Base-by-base conservation (phyloP, 129 eudicot species). In the Mikania micrantha region DNA sequence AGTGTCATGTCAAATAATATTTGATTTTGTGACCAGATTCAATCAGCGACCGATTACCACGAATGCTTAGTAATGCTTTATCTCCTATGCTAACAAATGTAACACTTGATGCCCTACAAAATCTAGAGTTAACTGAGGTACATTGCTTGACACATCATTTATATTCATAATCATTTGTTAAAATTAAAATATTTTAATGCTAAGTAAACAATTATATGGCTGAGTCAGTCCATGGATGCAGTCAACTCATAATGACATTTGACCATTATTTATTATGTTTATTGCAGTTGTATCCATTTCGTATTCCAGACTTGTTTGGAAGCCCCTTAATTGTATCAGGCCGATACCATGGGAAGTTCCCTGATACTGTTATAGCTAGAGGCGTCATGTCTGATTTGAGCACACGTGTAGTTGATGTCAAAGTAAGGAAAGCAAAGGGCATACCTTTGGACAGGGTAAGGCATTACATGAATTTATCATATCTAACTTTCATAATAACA, bases 281-380 rank as follows among this genome's bases (percentile, higher is more conserved):
- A 19, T 57, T 81, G 80, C 91, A 94, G 99, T 54, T 87, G 71
- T 81, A 81, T 57, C 97, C 99, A 1, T 48, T 49, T 71, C 79
- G 73, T 45, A 67, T 81, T 65, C 97, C 95, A 17, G 99, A 94
- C 73, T 70, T 78, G 22, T 81, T 77, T 60, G 87, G 83, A 78
- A 53, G 74, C 32, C 97, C 99, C 3, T 66, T 94, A 78, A 39
- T 84, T 60, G 74, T 94, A 70, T 86, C 88, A 27, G 99, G 99
- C 59, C 87, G 97, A 83, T 94, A 71, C 73, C 12, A 44, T 15
- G 97, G 99, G 58, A 65, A 48, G 17, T 83, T 89, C 40, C 97
- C 97, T 0, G 87, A 79, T 7, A 58, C 66, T 5, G 56, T 85
- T 56, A 74, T 73, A 73, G 81, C 83, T n/a, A 57, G 78, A 58